Percentiles rank a stretch among this genome's conserved stretches.
Evolutionary conservation across 2,329 filamentous ascomycete species (phyloP).

Genomic region (Xylariales sp.): DNA sequence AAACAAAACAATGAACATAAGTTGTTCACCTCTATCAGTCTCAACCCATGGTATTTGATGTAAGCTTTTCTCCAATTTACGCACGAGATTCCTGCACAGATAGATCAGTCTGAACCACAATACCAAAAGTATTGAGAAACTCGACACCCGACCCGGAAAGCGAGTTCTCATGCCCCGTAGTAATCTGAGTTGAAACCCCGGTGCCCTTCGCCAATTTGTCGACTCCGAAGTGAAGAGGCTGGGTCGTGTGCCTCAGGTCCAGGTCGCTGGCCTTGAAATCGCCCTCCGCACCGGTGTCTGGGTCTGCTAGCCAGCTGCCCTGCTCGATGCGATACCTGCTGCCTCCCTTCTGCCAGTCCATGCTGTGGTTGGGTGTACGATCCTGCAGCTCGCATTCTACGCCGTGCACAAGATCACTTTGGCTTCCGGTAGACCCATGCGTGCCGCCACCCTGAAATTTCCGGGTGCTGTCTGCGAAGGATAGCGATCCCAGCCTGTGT

Average conservation of each 20-base stretch:
- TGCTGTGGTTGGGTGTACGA: background rate
- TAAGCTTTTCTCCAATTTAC: background rate
- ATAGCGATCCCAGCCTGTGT: too few relatives aligned
- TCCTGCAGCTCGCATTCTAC: conserved; percentile 1
- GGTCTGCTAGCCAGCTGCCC: background rate
- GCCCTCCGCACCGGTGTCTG: background rate
- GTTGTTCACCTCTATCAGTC: too few relatives aligned
- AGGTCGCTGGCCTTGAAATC: background rate
- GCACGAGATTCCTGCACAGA: background rate
- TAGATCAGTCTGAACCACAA: background rate
- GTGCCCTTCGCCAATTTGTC: background rate
- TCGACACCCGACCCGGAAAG: background rate
- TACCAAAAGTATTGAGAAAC: background rate
- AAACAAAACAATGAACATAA: too few relatives aligned
- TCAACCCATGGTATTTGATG: background rate
- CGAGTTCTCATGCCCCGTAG: background rate
- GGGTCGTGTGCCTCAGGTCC: background rate
- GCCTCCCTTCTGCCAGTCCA: background rate
- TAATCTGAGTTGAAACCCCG: background rate
- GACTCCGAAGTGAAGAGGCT: background rate
- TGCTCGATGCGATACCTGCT: background rate
- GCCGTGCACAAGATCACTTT: background rate
- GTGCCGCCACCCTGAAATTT: background rate
- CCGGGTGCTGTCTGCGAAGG: background rate
- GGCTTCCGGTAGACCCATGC: background rate